Base-by-base conservation (phyloP, 345 rosid genomes). In the Carallia pectinifolia region DNA sequence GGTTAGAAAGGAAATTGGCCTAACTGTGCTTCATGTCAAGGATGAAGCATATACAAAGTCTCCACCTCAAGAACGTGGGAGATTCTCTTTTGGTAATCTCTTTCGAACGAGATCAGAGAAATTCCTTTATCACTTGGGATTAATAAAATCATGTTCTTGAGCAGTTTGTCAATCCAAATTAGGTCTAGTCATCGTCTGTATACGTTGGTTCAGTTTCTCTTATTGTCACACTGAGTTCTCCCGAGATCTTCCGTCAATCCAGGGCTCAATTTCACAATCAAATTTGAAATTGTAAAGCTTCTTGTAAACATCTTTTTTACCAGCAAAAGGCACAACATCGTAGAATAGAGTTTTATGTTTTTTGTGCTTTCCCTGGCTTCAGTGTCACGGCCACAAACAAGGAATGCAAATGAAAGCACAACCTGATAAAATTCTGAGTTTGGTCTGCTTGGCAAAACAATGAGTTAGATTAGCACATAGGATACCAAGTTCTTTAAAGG, bases 1-100 rank as follows among this genome's bases (percentile, higher is more conserved):
- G 4, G 88, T 95, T 33, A 84, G 97, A 23, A 73, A 87, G 33
- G 90, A 89, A 87, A 87, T 92, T 54, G 97, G 99, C 61, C 59
- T 48, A 19, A 73, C 88, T 6, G 71, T 92, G 48, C 96, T 95
- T 66, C 82, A 67, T 0, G 97, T 89, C 77, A 87, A 81, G 65
- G 96, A 88, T 1, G 88, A 85, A 1, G 69, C 75, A 17, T 61
- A 77, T 61, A 67, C 75, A 27, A 81, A 75, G 58, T 78, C 88
- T 30, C 83, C 83, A 5, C 56, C 84, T 0, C 77, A 71, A 37
- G 93, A 85, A 66, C 76, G 79, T 4, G 80, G 83, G 38, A 77
- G 55, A 62, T 90, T 87, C 83, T 90, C 96, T 6, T 71, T 90
- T 74, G 88, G 96, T 7, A 79, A 81, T 73, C 77, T 90, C 56